Percentiles rank a stretch among this genome's conserved stretches.
phyloP scores from a whole-genome alignment of 768 basidiomycete species.

The Suillus alpinus region DNA sequence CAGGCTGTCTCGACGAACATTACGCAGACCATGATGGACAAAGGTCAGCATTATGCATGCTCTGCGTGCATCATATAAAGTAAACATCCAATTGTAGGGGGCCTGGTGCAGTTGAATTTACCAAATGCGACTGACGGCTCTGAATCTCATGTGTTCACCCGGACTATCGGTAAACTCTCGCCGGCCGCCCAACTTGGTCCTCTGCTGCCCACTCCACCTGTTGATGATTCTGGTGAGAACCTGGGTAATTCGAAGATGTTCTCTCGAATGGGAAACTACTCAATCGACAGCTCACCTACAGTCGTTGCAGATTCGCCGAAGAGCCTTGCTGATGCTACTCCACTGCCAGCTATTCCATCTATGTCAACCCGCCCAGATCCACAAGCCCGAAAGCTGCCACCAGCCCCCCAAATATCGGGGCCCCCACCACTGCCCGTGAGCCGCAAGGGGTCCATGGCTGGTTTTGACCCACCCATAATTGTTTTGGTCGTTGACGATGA shows the following conservation, averaged over 20 bases:
- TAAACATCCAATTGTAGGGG: constrained; percentile 35
- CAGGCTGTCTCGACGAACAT: constrained; percentile 32
- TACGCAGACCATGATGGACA: constrained; percentile 67
- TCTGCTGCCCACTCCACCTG: constrained; percentile 14
- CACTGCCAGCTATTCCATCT: constrained; percentile 5
- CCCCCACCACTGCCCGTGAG: constrained; percentile 8
- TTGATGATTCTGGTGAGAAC: constrained; percentile 2
- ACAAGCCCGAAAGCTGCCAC: neutral
- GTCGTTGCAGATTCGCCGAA: constrained; percentile 8
- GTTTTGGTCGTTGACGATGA: constrained; percentile 88
- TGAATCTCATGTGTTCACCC: constrained; percentile 35
- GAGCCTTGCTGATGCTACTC: neutral
- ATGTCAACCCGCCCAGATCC: constrained; percentile 4
- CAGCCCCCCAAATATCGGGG: constrained; percentile 3
- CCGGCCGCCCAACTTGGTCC: constrained; percentile 33
- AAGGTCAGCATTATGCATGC: constrained; percentile 34
- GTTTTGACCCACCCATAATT: constrained; percentile 51
- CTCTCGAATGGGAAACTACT: constrained; percentile 2
- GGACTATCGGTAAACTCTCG: constrained; percentile 42
- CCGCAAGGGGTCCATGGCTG: constrained; percentile 8
- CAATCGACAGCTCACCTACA: constrained; percentile 3
- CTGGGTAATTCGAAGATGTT: neutral
- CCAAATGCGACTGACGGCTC: constrained; percentile 34
- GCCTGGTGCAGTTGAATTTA: constrained; percentile 55
- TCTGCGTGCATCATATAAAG: neutral